Evolutionary conservation across 768 basidiomycete genomes (phyloP).

Genomic region (Mycena polygramma): DNA sequence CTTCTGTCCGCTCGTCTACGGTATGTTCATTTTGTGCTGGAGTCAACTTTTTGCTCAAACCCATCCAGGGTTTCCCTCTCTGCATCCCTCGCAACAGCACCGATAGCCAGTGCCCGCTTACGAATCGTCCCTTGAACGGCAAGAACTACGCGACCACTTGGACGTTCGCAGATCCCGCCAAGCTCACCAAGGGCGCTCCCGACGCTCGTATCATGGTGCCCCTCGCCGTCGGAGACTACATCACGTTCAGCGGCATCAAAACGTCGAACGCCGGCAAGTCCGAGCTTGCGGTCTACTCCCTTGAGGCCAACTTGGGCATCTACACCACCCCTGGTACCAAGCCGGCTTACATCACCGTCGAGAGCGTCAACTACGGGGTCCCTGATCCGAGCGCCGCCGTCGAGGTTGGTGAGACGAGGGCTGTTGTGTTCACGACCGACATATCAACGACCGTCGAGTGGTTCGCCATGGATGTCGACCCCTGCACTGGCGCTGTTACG

Average conservation of each 20-base stretch:
- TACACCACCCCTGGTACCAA: slow-evolving; percentile 37
- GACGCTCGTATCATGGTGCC: too few relatives aligned
- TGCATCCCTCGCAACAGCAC: too few relatives aligned
- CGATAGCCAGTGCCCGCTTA: too few relatives aligned
- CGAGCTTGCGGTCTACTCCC: slow-evolving; percentile 23
- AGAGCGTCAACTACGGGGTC: slow-evolving; percentile 17
- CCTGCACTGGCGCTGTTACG: slow-evolving; percentile 37
- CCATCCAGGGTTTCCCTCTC: too few relatives aligned
- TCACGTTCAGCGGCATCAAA: background rate
- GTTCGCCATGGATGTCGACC: slow-evolving; percentile 40
- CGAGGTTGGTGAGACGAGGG: slow-evolving; percentile 14
- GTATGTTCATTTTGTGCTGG: too few relatives aligned
- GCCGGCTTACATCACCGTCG: slow-evolving; percentile 35
- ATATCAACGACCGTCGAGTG: slow-evolving; percentile 27
- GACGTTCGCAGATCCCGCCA: too few relatives aligned
- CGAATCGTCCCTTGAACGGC: too few relatives aligned
- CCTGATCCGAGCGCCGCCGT: background rate
- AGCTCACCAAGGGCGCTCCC: too few relatives aligned
- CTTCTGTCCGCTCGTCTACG: too few relatives aligned
- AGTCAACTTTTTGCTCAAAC: too few relatives aligned
- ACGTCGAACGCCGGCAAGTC: background rate
- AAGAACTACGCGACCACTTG: too few relatives aligned
- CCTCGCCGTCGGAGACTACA: background rate
- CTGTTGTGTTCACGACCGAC: background rate
- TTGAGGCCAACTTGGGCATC: slow-evolving; percentile 39